phyloP scores from a whole-genome alignment of 805 yeast genomes.

The Soucietia sequanensis region DNA sequence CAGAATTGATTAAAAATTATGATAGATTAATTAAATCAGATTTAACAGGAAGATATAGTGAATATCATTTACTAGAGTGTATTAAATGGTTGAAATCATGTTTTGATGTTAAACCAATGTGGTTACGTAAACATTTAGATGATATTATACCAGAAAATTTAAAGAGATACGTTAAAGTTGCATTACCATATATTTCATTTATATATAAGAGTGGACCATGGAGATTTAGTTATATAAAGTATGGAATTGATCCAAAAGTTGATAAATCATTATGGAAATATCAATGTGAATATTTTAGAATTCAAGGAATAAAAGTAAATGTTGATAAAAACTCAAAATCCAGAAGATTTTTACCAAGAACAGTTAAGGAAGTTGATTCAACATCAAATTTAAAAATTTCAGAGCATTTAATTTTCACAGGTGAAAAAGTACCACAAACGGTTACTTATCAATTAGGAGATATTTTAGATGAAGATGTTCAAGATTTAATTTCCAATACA shows the following conservation, averaged over 20 bases:
- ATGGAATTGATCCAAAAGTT: conserved; percentile 74
- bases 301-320: conserved; percentile 30
- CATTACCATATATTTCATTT: conserved; percentile 82
- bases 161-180: conserved; percentile 57
- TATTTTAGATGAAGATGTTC: conserved; percentile 63
- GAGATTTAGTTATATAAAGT: conserved; percentile 79
- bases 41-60: conserved; percentile 36
- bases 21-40: conserved; percentile 30
- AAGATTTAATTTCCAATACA: conserved; percentile 30
- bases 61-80: conserved; percentile 38
- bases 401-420: conserved; percentile 61
- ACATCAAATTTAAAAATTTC: conserved; percentile 22
- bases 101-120: conserved; percentile 74
- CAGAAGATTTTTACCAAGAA: conserved; percentile 24
- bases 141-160: conserved; percentile 50
- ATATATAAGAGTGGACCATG: conserved; percentile 90
- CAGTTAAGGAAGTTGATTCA: conserved; percentile 13
- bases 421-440: conserved; percentile 63
- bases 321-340: conserved; percentile 4
- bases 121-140: conserved; percentile 76
- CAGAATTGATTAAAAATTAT: conserved; percentile 39
- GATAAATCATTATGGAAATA: conserved; percentile 55
- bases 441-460: conserved; percentile 80
- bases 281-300: conserved; percentile 84
- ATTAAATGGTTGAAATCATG: conserved; percentile 43